Evolutionary conservation across 1,284 basidiomycete species (phyloP), one percentile per base, ranked within the genome.

Genomic region (Ceratobasidium sp.): DNA sequence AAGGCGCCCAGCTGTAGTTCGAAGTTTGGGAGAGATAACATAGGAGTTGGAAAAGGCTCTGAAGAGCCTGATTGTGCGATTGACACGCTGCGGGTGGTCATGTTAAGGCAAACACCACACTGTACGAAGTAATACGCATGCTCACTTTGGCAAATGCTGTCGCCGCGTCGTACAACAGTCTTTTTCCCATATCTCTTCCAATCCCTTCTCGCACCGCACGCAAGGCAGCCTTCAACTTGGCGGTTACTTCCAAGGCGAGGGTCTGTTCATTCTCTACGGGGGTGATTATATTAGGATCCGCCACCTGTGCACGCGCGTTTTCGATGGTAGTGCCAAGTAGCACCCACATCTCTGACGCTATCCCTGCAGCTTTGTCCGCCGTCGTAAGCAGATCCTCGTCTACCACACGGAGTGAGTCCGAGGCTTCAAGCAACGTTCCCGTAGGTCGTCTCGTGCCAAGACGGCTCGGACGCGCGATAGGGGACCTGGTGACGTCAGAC

Each of bases 351-450:
- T 83, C 81, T 0, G 88, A 87, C n/a, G 91, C 90, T 9, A 88
- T 84, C 23, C 88, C 86, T 9, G 92, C 84, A 38, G 90, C 89
- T 14, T 81, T 80, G 74, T 86, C 86, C 79, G 92, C 87, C 14
- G 89, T 87, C 71, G 87, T 84, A 14, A 92, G 80, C 11, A 88
- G 86, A 74, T 91, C 88, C 74, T 86, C 87, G 77, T 91, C 89
- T 25, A 92, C 86, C 3, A 33, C 38, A 14, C 53, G 64, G 23
- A 69, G 42, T 51, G 87, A 81, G 40, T 83, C 84, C 77, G 83
- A 85, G 23, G 87, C 85, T 53, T 78, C 84, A 9, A 66, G 71
- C 25, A 74, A 44, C 21, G 64, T 59, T 25, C 71, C 72, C 21
- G 61, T 64, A 5, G 63, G 60, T 25, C 71, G 72, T 33, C 71